phyloP scores from a whole-genome alignment of 2,329 filamentous ascomycete genomes.

The Penicillium brevicompactum region DNA sequence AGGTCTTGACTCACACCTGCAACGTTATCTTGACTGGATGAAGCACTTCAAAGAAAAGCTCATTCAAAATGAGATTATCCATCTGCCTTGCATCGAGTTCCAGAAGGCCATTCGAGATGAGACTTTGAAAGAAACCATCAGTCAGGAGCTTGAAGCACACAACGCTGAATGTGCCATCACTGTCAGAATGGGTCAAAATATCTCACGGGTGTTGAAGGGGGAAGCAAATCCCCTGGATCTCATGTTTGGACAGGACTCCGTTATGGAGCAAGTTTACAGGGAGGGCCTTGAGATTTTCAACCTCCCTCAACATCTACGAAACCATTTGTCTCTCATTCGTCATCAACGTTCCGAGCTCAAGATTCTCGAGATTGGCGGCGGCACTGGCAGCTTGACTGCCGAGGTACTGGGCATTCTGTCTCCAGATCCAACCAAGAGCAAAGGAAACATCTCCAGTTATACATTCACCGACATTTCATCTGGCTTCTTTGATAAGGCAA shows the following conservation, averaged over 20 bases:
- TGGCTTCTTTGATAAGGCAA: conserved; percentile 31
- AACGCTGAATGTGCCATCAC: conserved; percentile 34
- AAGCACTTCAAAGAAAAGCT: conserved; percentile 21
- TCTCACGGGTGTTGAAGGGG: conserved; percentile 28
- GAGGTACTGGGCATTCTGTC: conserved; percentile 21
- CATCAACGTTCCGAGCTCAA: conserved; percentile 21
- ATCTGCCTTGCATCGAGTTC: conserved; percentile 27
- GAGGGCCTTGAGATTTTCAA: conserved; percentile 27
- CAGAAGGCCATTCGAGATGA: conserved; percentile 17
- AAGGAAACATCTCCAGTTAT: conserved; percentile 21
- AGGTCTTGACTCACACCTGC: conserved; percentile 28
- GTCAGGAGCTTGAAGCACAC: conserved; percentile 20
- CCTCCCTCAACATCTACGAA: conserved; percentile 20
- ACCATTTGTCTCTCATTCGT: conserved; percentile 21
- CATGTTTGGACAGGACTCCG: conserved; percentile 36
- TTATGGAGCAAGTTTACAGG: conserved; percentile 34
- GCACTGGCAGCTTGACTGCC: conserved; percentile 32
- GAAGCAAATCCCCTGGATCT: conserved; percentile 35
- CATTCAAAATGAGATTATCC: conserved; percentile 23
- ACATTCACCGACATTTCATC: conserved; percentile 37
- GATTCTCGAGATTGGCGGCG: conserved; percentile 32
- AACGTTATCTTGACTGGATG: conserved; percentile 34
- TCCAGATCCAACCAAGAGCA: conserved; percentile 4
- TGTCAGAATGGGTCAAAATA: conserved; percentile 34
- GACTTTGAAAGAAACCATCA: conserved; percentile 26